Evolutionary conservation across 805 yeast species (phyloP).

Genomic region (Barnettozyma sp.): DNA sequence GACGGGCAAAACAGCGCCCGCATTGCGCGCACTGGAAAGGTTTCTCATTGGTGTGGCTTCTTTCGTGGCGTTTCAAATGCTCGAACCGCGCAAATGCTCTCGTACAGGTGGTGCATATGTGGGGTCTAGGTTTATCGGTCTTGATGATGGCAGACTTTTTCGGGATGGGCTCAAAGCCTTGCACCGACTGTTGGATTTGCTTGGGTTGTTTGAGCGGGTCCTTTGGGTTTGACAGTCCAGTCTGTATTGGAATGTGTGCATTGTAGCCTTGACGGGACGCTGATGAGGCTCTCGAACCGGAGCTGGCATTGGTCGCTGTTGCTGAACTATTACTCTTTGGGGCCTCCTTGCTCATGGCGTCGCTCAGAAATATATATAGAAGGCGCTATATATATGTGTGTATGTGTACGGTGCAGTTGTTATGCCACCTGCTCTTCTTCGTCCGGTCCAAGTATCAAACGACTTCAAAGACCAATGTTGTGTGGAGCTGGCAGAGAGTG

Average conservation of each 20-base stretch:
- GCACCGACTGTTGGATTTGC: conserved; percentile 23
- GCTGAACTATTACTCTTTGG: not conserved
- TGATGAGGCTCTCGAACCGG: conserved; percentile 1
- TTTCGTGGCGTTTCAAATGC: conserved; percentile 87
- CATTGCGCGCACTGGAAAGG: conserved; percentile 96
- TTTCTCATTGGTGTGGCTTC: conserved; percentile 92
- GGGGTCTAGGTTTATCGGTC: conserved; percentile 93
- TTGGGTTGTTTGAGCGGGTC: conserved; percentile 11
- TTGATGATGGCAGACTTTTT: conserved; percentile 76
- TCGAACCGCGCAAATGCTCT: conserved; percentile 94
- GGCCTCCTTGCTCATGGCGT: conserved; percentile 2
- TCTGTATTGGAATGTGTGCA: conserved; percentile 8
- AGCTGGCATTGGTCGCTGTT: not conserved
- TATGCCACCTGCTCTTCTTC: no score
- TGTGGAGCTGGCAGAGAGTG: no score
- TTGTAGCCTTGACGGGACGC: conserved; percentile 6
- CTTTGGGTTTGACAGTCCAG: conserved; percentile 10
- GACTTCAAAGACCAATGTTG: no score
- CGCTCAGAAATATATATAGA: not conserved
- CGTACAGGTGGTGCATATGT: conserved; percentile 82
- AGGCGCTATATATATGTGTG: not conserved
- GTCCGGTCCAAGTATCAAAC: no score
- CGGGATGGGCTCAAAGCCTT: conserved; percentile 63
- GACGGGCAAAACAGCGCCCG: conserved; percentile 90
- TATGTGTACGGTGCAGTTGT: no score